Percentiles rank a stretch among this genome's conserved stretches.
Conservation (phyloP, 2,329 filamentous ascomycete species). For the Aspergillus arachidicola region DNA sequence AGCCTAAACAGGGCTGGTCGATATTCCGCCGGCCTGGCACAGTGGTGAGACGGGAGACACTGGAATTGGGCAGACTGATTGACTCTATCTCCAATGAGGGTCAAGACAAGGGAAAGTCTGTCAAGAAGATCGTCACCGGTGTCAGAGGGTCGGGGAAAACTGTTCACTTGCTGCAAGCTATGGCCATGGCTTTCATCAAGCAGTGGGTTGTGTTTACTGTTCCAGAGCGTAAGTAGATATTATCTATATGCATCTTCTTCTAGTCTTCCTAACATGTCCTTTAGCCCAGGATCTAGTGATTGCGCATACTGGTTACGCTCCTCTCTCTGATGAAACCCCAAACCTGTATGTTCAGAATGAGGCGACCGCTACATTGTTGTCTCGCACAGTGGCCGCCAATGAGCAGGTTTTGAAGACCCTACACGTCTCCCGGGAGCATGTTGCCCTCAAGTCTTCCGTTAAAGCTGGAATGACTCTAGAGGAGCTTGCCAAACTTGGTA, state of each 20-base stretch:
- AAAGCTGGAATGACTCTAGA: conserved; percentile 64
- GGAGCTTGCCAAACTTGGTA: conserved; percentile 68
- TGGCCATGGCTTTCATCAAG: conserved; percentile 78
- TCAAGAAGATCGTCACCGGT: conserved; percentile 70
- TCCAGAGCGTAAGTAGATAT: conserved; percentile 71
- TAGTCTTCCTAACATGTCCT: conserved; percentile 19
- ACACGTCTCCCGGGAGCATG: conserved; percentile 55
- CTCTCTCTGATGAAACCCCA: conserved; percentile 59
- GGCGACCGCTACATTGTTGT: conserved; percentile 74
- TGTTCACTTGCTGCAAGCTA: conserved; percentile 78
- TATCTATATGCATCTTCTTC: background rate
- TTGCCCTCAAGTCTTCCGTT: conserved; percentile 62
- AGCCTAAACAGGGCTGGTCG: conserved; percentile 83
- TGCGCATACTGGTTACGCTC: conserved; percentile 77
- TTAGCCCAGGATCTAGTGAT: conserved; percentile 79
- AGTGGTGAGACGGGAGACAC: conserved; percentile 76
- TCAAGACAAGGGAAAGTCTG: conserved; percentile 39
- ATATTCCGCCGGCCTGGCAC: conserved; percentile 81
- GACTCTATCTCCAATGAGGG: conserved; percentile 53
- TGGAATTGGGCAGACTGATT: conserved; percentile 68
- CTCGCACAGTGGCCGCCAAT: conserved; percentile 74
- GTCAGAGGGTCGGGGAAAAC: conserved; percentile 81
- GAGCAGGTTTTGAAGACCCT: conserved; percentile 60
- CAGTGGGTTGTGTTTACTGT: conserved; percentile 88
- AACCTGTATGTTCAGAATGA: conserved; percentile 73